These are phyloP conservation scores for Emergomyces pasteurianus DNA, from an alignment of 2,329 filamentous ascomycete genomes.

Conservation along the genomic window DNA sequence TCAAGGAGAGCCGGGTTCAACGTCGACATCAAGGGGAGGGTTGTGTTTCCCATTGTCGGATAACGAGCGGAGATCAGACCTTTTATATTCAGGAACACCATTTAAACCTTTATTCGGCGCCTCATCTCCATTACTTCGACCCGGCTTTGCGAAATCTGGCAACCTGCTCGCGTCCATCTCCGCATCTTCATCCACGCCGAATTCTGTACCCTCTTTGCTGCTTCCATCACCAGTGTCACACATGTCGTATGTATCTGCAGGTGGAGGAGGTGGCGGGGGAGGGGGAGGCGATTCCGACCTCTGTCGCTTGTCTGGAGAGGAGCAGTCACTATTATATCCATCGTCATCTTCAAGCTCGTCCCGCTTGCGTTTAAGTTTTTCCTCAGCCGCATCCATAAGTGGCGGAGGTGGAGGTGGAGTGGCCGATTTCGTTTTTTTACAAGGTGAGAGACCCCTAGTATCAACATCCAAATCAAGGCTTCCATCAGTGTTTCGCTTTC, in stretches of 20 bases:
- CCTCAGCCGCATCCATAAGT: conserved; percentile 13
- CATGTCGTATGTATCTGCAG: conserved; percentile 16
- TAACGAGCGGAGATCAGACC: background rate
- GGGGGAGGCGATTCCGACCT: conserved; percentile 14
- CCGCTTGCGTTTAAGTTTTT: conserved; percentile 12
- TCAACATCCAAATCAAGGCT: conserved; percentile 20
- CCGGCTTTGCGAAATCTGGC: background rate
- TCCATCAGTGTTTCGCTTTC: conserved; percentile 49
- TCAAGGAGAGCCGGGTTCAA: background rate
- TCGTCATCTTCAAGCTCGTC: conserved; percentile 12
- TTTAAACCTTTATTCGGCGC: background rate
- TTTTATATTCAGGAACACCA: background rate
- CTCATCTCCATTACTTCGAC: background rate
- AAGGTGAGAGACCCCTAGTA: conserved; percentile 38
- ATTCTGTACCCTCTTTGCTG: conserved; percentile 9
- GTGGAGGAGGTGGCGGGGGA: conserved; percentile 21
- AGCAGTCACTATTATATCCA: conserved; percentile 10
- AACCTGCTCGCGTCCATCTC: background rate
- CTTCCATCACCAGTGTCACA: conserved; percentile 8
- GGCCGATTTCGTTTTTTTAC: conserved; percentile 42
- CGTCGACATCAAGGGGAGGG: background rate
- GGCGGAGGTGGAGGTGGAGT: conserved; percentile 26
- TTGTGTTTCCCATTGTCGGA: background rate
- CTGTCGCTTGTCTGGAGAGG: conserved; percentile 13
- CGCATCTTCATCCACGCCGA: background rate